phyloP scores from a whole-genome alignment of 192 early-diverging fungal genomes.

The Coemansia javaensis region DNA sequence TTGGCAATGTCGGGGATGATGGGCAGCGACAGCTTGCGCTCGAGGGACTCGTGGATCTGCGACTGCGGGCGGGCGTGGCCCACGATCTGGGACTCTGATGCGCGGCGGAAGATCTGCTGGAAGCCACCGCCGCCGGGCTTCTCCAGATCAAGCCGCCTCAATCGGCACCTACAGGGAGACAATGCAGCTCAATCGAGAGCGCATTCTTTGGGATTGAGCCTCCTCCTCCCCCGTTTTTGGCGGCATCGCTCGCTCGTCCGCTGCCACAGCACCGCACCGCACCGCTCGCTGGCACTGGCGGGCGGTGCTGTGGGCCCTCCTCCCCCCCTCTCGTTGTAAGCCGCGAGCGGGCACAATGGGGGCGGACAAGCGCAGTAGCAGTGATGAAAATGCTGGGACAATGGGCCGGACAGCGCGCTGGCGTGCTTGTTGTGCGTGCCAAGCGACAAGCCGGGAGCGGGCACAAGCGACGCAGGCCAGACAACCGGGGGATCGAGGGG shows the following conservation, averaged over 20 bases:
- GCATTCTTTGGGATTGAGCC: too few relatives aligned
- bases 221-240: too few relatives aligned
- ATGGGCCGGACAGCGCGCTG: background rate
- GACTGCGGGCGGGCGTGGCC: conserved; percentile 18
- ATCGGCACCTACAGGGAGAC: conserved; percentile 30
- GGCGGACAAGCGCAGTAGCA: conserved; percentile 5
- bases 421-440: conserved; percentile 1
- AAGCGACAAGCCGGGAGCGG: background rate
- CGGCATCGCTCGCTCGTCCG: background rate
- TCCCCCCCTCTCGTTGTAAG: background rate
- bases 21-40: conserved; percentile 49
- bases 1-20: conserved; percentile 41
- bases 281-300: too few relatives aligned
- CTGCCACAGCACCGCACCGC: too few relatives aligned
- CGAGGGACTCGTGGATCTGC: conserved; percentile 33
- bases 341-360: conserved; percentile 1
- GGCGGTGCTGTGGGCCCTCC: too few relatives aligned
- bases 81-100: conserved; percentile 47
- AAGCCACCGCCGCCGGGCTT: conserved; percentile 24
- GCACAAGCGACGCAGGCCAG: background rate
- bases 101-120: conserved; percentile 41
- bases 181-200: conserved; percentile 1
- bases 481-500: conserved; percentile 1
- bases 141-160: conserved; percentile 43
- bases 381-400: conserved; percentile 4